phyloP scores from a whole-genome alignment of 257 asterid species.

The Jaltomata sinuosa region DNA sequence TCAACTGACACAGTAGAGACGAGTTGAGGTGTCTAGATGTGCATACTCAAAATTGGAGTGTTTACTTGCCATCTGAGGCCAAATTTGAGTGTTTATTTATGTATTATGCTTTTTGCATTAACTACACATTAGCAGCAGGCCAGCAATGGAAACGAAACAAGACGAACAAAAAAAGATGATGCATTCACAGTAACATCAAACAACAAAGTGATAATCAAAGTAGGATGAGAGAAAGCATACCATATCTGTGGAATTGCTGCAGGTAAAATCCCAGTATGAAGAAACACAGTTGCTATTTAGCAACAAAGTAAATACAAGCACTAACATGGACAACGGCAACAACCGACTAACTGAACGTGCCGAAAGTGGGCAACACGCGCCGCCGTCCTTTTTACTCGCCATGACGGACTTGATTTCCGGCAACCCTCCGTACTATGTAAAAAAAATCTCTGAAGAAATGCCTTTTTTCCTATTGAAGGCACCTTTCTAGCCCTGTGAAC shows the following conservation, averaged over 20 bases:
- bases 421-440: neutral
- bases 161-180: neutral
- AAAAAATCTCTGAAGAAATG: neutral
- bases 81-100: no score
- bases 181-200: neutral
- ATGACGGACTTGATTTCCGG: neutral
- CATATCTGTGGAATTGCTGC: neutral
- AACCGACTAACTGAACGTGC: neutral
- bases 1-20: no score
- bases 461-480: neutral
- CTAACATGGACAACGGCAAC: neutral
- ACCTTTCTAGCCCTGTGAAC: neutral
- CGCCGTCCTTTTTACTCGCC: neutral
- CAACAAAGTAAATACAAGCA: neutral
- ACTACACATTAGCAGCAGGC: neutral
- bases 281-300: neutral
- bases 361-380: neutral
- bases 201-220: neutral
- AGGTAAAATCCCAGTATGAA: neutral
- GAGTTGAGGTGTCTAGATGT: no score
- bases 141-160: neutral
- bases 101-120: neutral
- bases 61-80: no score
- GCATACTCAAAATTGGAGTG: no score
- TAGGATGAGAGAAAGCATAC: neutral